phyloP scores from a whole-genome alignment of 768 basidiomycete species.

The Suillus tomentosus region DNA sequence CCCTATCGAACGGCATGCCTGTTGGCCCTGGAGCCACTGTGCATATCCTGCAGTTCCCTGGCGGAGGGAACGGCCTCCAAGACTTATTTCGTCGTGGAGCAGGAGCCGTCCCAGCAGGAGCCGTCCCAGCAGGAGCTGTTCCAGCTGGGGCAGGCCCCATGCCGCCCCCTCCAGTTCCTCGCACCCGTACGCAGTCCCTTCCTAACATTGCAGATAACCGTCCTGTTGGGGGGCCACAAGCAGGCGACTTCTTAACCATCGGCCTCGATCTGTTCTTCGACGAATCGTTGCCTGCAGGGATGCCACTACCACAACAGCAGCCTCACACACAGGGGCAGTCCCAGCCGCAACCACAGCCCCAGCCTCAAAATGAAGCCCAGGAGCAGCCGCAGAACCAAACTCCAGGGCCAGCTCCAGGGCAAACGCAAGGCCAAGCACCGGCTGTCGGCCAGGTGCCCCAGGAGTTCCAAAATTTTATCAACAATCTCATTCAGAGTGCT shows the following conservation, averaged over 20 bases:
- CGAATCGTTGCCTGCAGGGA: conserved; percentile 18
- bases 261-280: conserved; percentile 43
- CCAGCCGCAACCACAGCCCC: conserved; percentile 1
- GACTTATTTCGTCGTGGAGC: conserved; percentile 11
- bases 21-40: conserved; percentile 22
- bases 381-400: conserved; percentile 5
- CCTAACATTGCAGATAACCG: conserved; percentile 24
- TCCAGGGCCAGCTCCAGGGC: neutral
- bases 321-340: neutral
- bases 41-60: conserved; percentile 31
- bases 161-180: conserved; percentile 12
- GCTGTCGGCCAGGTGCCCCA: neutral
- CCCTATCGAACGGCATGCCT: conserved; percentile 19
- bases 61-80: conserved; percentile 10
- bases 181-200: conserved; percentile 18
- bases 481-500: conserved; percentile 8
- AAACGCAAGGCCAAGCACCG: neutral
- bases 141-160: conserved; percentile 13
- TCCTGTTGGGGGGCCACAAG: conserved; percentile 13
- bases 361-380: neutral
- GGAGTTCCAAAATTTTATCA: conserved; percentile 5
- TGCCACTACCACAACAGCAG: neutral
- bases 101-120: neutral
- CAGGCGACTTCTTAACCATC: conserved; percentile 36
- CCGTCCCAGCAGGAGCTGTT: too few relatives aligned